Base-by-base conservation (phyloP, 1,284 basidiomycete species). In the Apiotrichum gracile region DNA sequence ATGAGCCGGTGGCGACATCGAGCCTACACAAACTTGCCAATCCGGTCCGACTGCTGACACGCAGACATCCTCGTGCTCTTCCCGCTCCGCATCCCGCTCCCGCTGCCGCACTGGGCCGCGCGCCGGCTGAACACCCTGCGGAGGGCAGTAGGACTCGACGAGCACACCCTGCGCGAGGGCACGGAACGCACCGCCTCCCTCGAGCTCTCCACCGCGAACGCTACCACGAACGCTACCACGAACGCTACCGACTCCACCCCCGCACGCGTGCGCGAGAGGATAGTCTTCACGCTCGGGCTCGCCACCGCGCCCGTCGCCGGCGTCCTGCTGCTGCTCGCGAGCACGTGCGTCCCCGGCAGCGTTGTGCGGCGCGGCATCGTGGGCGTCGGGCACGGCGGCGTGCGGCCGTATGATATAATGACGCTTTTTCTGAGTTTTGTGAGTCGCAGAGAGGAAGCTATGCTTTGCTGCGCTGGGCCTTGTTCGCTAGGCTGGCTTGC, bases 351-450 rank as follows among this genome's bases (percentile, higher is more conserved):
- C 21, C 80, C 85, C 52, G 79, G 84, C 0, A 58, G 65, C 0
- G 85, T 78, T 71, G 68, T 94, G 25, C 79, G 83, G 7, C 76
- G 81, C 51, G 92, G 92, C 13, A 80, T 82, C 37, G 78, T 79
- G 1, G 75, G 75, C 4, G 86, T 86, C 21, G 47, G 31, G 2
- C 76, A 85, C 45, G 47, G 31, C 2, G 76, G 85, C 45, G 82
- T 97, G 37, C 82, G 88, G 61, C 93, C 94, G 0, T 89, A 93
- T 66, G 91, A 96, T 70, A 91, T 97, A 57, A 83, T 97, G 72
- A 88, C 90, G 26, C 78, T 97, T 5, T 97, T 97, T 76, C 84
- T 91, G 61, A 88, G 87, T 2, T 79, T 97, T 50, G 82, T 81
- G 53, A 56, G 76, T 71, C 7, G 24, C 25, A n/a, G 17, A 25